phyloP scores from a whole-genome alignment of 2,329 filamentous ascomycete genomes.

The Fusarium graminum region DNA sequence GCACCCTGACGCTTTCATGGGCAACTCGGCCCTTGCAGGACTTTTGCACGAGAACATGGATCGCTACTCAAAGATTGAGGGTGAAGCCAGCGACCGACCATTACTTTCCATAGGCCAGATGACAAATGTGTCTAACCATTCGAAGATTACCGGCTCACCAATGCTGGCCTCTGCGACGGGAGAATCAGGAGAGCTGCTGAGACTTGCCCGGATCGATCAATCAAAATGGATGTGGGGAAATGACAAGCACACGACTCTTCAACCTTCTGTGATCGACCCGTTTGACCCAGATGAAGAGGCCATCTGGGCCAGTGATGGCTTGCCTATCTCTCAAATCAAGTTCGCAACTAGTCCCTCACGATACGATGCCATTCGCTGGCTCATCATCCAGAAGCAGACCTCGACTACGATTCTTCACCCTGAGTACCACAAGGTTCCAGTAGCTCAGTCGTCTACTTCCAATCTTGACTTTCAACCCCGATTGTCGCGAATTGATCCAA shows the following conservation, averaged over 20 bases:
- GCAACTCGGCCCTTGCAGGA: conserved; percentile 51
- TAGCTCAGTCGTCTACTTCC: conserved; percentile 41
- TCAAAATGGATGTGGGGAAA: conserved; percentile 68
- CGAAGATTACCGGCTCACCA: conserved; percentile 47
- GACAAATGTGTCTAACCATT: conserved; percentile 55
- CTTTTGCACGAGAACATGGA: conserved; percentile 56
- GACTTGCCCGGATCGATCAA: conserved; percentile 64
- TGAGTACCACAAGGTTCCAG: conserved; percentile 59
- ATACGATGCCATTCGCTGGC: conserved; percentile 61
- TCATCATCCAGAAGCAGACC: conserved; percentile 66
- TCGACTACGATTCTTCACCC: conserved; percentile 67
- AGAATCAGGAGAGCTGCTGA: conserved; percentile 69
- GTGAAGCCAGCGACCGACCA: conserved; percentile 39
- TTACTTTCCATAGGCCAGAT: conserved; percentile 71
- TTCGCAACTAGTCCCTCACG: conserved; percentile 58
- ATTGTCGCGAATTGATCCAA: conserved; percentile 67
- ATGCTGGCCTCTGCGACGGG: conserved; percentile 66
- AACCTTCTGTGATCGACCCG: conserved; percentile 59
- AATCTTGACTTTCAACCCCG: conserved; percentile 39
- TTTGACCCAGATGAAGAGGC: conserved; percentile 61
- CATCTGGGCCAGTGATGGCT: conserved; percentile 66
- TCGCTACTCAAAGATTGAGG: conserved; percentile 49
- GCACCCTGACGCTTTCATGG: conserved; percentile 64
- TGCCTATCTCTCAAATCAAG: conserved; percentile 65
- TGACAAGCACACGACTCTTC: conserved; percentile 61